phyloP scores from a whole-genome alignment of 805 yeast species.

The Ogataea nakhonphanomensis region DNA sequence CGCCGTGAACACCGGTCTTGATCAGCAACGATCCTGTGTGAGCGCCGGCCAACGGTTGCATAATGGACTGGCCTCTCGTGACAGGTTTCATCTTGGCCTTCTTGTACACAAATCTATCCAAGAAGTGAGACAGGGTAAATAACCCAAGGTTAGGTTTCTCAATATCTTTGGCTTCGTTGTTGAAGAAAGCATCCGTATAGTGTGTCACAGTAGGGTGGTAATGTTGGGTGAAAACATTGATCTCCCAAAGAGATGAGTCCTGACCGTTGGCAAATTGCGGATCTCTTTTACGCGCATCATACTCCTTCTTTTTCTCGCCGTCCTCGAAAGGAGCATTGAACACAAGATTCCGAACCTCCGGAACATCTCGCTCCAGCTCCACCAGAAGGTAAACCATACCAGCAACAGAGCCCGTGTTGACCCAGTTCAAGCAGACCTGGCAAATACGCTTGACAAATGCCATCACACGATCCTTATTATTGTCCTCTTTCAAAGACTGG shows the following conservation, averaged over 20 bases:
- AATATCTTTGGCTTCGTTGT: constrained; percentile 36
- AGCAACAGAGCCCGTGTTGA: constrained; percentile 80
- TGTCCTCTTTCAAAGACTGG: constrained; percentile 76
- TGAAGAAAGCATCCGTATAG: constrained; percentile 66
- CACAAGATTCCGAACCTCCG: constrained; percentile 64
- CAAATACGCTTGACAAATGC: constrained; percentile 90
- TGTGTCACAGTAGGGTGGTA: constrained; percentile 89
- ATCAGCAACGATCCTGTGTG: constrained; percentile 69
- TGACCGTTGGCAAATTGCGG: constrained; percentile 90
- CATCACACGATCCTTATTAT: constrained; percentile 58
- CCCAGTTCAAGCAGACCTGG: constrained; percentile 83
- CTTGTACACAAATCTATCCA: constrained; percentile 93
- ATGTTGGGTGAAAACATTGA: constrained; percentile 67
- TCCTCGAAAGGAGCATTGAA: constrained; percentile 50
- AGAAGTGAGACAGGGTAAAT: constrained; percentile 82
- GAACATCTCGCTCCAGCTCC: constrained; percentile 61
- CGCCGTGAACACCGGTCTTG: constrained; percentile 42
- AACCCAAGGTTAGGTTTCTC: constrained; percentile 86
- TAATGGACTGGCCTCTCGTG: constrained; percentile 85
- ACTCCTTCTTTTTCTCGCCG: constrained; percentile 29
- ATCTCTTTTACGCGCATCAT: constrained; percentile 88
- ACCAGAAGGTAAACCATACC: constrained; percentile 76
- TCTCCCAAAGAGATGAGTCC: constrained; percentile 82
- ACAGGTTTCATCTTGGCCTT: constrained; percentile 76
- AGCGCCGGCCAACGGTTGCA: constrained; percentile 95